Base-by-base conservation (phyloP, 2,329 filamentous ascomycete species). In the Diaporthe aspalathi region DNA sequence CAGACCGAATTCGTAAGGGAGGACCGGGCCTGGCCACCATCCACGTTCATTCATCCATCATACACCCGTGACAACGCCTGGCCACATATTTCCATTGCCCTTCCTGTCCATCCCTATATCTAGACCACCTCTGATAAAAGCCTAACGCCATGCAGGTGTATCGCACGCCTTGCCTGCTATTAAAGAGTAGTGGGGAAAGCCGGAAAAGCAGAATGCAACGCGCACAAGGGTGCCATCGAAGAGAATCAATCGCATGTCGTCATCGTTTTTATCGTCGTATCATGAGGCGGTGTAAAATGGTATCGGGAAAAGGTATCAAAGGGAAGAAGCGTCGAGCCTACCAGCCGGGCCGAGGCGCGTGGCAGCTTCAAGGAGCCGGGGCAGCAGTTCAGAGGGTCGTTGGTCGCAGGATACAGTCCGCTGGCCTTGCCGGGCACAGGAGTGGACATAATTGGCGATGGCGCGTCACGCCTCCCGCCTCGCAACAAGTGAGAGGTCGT, bases 281-380 rank as follows among this genome's bases (percentile, higher is more conserved):
- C 69, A 29, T 72, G 52, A 69, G 52, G 52, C 71, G 65, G 43
- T 73, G 69, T 68, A 45, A 60, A 66, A 40, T 73, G 69, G 72
- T 73, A 73, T 73, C 71, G 67, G 65, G 56, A 47, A 47, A 47
- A 70, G 66, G 69, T 73, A 68, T 73, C 57, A 65, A 53, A 62
- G 53, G 47, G 27, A 65, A 65, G n/a, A 71, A 45, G 49, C 50
- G 50, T 49, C 17, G 45, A 43, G 60, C 7, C 12, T 29, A 50
- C 29, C n/a, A 22, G 38, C 52, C 29, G 49, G 1, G 17, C 22
- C 27, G 22, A 29, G 5, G 32, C 32, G 32, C 40, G 40, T 54
- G 35, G 52, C 38, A 45, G 53, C 53, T 53, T 22, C 14, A 53
- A 24, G 27, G n/a, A 29, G 38, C 24, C 52, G 29, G 45, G 24